Conservation (phyloP, 176 grass and related monocot genomes). For the Phoenix dactylifera region DNA sequence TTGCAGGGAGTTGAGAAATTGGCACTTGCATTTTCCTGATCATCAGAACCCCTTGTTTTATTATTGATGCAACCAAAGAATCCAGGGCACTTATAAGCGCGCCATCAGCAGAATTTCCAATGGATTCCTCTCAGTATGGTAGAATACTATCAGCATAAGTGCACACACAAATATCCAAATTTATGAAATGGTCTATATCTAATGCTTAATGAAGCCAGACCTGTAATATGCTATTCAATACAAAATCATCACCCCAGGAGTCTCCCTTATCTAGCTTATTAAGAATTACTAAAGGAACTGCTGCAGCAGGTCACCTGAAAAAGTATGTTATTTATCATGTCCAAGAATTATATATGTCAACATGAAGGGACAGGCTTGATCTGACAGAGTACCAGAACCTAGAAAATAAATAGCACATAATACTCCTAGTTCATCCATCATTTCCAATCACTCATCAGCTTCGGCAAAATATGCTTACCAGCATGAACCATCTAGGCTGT, state of each 20-base stretch:
- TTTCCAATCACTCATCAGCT: slow-evolving; percentile 85
- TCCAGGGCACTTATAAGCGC: slow-evolving; percentile 61
- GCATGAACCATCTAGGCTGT: slow-evolving; percentile 61
- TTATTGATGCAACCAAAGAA: slow-evolving; percentile 65
- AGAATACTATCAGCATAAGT: slow-evolving; percentile 15
- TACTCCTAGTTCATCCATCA: slow-evolving; percentile 78
- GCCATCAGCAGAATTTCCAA: slow-evolving; percentile 87
- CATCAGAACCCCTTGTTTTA: slow-evolving; percentile 31
- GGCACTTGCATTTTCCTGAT: slow-evolving; percentile 22
- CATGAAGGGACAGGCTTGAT: background rate
- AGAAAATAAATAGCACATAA: slow-evolving; percentile 81
- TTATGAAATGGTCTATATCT: background rate
- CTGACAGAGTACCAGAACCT: slow-evolving; percentile 54
- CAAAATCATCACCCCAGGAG: slow-evolving; percentile 88
- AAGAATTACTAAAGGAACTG: slow-evolving; percentile 83
- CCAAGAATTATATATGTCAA: background rate
- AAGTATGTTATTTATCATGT: slow-evolving; percentile 18
- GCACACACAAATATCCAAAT: no score
- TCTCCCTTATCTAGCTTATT: slow-evolving; percentile 79
- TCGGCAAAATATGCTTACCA: slow-evolving; percentile 68
- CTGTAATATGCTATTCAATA: slow-evolving; percentile 87
- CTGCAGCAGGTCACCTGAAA: slow-evolving; percentile 88
- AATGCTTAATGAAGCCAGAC: slow-evolving; percentile 30
- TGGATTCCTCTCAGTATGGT: slow-evolving; percentile 65
- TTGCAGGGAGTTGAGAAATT: slow-evolving; percentile 38